Base-by-base conservation (phyloP, 2,329 filamentous ascomycete genomes). In the Colletotrichum coccodes region DNA sequence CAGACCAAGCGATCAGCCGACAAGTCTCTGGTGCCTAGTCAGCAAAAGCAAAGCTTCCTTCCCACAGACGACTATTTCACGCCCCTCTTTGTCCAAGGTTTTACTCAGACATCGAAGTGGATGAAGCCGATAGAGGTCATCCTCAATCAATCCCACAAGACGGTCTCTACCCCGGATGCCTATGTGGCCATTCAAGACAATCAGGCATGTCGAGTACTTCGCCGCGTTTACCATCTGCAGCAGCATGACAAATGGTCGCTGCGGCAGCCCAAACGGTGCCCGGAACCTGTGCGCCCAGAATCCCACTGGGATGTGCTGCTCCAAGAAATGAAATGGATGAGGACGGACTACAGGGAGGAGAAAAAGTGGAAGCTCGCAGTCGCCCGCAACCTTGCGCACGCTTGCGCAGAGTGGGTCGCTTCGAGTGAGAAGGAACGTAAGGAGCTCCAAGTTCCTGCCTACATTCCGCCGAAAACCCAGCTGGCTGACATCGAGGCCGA, bases 241-340 rank as follows among this genome's bases (percentile, higher is more conserved):
- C 94, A 95, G 75, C 90, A 92, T 36, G 94, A 97, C 73, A 92
- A 95, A 75, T 98, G 96, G 95, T 96, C 95, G 6, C 81, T 99
- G 53, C 89, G 95, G 60, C 96, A 99, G 76, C 90, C 95, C 49
- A 94, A 97, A 76, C 92, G 94, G 64, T 93, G 91, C 44, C 86
- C 90, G 2, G 96, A 99, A 79, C 95, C 95, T 5, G 86, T 89
- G 4, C 89, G 94, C 42, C 91, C 91, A 21, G 87, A 89, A 1
- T 91, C 92, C 2, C 95, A 98, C 73, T 93, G 91, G 88, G 96
- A 99, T 80, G 87, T 95, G 60, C 79, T 98, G 63, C 83, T 99
- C 36, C 89, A 94, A 73, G 95, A 99, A 82, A 94, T 95, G 88
- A 97, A 95, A 79, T 98, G 95, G 95, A 97, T 99, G 94, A 90